Conservation (phyloP, 176 grass and related monocot species). For the Carex scoparia region DNA sequence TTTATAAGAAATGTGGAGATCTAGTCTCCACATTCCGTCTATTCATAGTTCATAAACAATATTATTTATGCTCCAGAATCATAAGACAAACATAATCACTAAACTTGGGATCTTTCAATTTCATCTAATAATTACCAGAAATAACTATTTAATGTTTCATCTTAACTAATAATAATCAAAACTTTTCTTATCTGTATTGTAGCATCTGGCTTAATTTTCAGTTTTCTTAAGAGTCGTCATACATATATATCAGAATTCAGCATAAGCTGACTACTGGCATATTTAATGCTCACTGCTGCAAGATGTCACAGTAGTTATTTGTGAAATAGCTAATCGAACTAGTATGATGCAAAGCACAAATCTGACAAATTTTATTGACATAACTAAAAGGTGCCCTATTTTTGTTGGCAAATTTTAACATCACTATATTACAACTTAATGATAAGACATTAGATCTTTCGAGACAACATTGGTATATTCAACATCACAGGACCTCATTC, state of each 20-base stretch:
- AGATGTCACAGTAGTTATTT: neutral
- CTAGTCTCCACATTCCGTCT: too few relatives aligned
- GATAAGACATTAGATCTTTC: neutral
- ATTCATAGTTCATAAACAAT: too few relatives aligned
- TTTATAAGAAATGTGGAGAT: too few relatives aligned
- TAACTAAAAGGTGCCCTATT: neutral
- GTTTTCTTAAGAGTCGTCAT: neutral
- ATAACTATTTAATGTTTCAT: too few relatives aligned
- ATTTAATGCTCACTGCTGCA: neutral
- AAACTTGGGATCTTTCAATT: neutral
- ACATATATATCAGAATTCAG: neutral
- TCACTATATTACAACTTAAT: neutral
- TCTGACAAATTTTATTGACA: neutral
- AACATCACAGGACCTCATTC: neutral
- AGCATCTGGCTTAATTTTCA: too few relatives aligned
- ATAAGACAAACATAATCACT: neutral
- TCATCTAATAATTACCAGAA: neutral
- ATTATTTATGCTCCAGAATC: neutral
- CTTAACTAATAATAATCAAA: too few relatives aligned
- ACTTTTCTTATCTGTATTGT: too few relatives aligned
- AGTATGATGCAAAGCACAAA: neutral
- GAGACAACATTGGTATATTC: neutral
- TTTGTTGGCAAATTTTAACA: neutral
- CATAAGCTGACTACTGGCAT: neutral
- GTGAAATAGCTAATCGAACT: neutral